Conservation (phyloP, 495 filamentous ascomycete species). For the Parathielavia appendiculata region DNA sequence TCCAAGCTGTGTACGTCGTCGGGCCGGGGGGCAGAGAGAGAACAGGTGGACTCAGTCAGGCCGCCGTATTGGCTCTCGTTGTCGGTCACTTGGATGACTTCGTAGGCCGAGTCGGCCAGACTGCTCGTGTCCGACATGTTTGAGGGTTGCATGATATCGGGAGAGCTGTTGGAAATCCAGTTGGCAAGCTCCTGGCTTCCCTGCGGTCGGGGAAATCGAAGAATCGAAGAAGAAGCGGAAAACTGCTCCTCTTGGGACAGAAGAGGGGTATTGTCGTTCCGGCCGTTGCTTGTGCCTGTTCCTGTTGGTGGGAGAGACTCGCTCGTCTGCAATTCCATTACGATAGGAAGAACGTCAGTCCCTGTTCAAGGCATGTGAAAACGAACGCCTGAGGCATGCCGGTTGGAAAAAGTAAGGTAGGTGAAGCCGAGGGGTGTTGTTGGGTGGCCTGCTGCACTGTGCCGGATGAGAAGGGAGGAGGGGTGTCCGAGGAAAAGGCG, state of each 20-base stretch:
- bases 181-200: slow-evolving; percentile 46
- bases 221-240: slow-evolving; percentile 35
- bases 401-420: not conserved
- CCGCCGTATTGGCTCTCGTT: slow-evolving; percentile 42
- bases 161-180: slow-evolving; percentile 49
- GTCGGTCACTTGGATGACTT: slow-evolving; percentile 48
- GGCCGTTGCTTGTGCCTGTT: not conserved
- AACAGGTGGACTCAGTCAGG: slow-evolving; percentile 49
- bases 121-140: slow-evolving; percentile 40
- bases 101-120: slow-evolving; percentile 54
- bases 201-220: slow-evolving; percentile 48
- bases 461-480: slow-evolving; percentile 8
- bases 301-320: slow-evolving; percentile 8
- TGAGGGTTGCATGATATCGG: slow-evolving; percentile 44
- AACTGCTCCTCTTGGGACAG: slow-evolving; percentile 12
- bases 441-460: not conserved
- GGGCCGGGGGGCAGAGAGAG: slow-evolving; percentile 43
- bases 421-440: not conserved
- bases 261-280: slow-evolving; percentile 8
- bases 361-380: slow-evolving; percentile 34
- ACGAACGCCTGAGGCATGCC: slow-evolving; percentile 19
- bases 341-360: slow-evolving; percentile 34
- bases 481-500: slow-evolving; percentile 6
- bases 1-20: slow-evolving; percentile 53
- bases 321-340: slow-evolving; percentile 42